Base-by-base conservation (phyloP, 2,329 filamentous ascomycete species). In the Curvularia hawaiiensis region DNA sequence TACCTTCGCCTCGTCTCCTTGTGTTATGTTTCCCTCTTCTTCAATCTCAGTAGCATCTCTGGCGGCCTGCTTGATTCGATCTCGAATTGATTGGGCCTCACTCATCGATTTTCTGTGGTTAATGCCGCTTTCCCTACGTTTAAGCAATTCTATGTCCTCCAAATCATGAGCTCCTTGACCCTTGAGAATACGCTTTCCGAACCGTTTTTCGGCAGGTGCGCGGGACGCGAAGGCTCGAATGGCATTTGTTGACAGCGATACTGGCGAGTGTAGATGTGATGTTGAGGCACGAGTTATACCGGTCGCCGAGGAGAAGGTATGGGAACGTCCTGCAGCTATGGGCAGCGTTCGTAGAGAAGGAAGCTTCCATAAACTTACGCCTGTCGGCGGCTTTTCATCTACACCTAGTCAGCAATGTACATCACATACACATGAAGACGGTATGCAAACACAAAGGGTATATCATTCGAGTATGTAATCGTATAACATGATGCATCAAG, bases 401-500 rank as follows among this genome's bases (percentile, higher is more conserved):
- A 52, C 41, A 47, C 16, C 28, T 50, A 39, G 63, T 73, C 53
- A 73, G 71, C 62, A 52, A 44, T 40, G 51, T n/a, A 65, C 64
- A 63, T 71, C 67, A 73, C 68, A 50, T 24, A 24, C 30, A 30
- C 24, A 51, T 28, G 18, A 26, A 24, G 49, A 48, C 46, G 39
- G 24, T 44, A 33, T 33, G 35, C 26, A 43, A 54, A 16, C 35
- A 50, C 41, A 57, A 38, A 56, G 61, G 67, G 61, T 70, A 68
- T 72, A 62, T 62, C 58, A 67, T 68, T 71, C 53, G 61, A 56
- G 60, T 72, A 69, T 71, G 66, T 69, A 70, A 52, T 54, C 59
- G 35, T 41, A 45, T 26, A 40, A 53, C 39, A 57, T 59, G 53
- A 62, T 51, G 45, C 52, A n/a, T 55, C 39, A 56, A 62, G 50